Percentiles rank a stretch among this genome's conserved stretches.
Conservation (phyloP, 1,284 basidiomycete genomes). For the Trichosporon sp. region DNA sequence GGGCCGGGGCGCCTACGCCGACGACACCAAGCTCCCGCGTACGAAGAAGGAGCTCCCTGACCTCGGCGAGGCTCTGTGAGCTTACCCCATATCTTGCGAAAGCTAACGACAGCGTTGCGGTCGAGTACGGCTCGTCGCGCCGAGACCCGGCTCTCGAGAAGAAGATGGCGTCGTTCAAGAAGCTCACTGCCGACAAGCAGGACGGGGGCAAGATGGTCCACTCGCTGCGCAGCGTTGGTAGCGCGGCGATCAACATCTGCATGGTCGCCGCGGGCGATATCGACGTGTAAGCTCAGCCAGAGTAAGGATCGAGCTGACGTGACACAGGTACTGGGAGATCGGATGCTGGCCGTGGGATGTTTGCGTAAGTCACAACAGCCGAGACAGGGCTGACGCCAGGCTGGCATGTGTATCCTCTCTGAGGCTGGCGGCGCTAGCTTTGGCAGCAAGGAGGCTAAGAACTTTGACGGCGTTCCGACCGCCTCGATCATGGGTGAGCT, state of each 20-base stretch:
- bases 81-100: background rate
- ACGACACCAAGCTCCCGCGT: conserved; percentile 59
- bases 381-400: conserved; percentile 39
- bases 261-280: conserved; percentile 77
- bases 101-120: conserved; percentile 54
- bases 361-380: conserved; percentile 53
- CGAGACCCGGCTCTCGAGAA: conserved; percentile 62
- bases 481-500: conserved; percentile 58
- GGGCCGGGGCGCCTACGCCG: conserved; percentile 69
- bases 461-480: conserved; percentile 49
- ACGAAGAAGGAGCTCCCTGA: conserved; percentile 69
- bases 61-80: conserved; percentile 66
- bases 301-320: conserved; percentile 5
- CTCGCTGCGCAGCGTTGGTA: conserved; percentile 74
- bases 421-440: conserved; percentile 79
- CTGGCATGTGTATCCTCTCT: conserved; percentile 85
- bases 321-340: conserved; percentile 71
- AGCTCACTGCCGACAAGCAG: conserved; percentile 67
- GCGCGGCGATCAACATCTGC: conserved; percentile 75
- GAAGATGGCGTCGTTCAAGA: conserved; percentile 67
- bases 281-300: conserved; percentile 59
- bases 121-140: conserved; percentile 82
- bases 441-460: conserved; percentile 54
- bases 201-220: conserved; percentile 79
- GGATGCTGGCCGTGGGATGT: conserved; percentile 86